phyloP scores from a whole-genome alignment of 1,284 basidiomycete species.

The Neolentinus lepideus region DNA sequence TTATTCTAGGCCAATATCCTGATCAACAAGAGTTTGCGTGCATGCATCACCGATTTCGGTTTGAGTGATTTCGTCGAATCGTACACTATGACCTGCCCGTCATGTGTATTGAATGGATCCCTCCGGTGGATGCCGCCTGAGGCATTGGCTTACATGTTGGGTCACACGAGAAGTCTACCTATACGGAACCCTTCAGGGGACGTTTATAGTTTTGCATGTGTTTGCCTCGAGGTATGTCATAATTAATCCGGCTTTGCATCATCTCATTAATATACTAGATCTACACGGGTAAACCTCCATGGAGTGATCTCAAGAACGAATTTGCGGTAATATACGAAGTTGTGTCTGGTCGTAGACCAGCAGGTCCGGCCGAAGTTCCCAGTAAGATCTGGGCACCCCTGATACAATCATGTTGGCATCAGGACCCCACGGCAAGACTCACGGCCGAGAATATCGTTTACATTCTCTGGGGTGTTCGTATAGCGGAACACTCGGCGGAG shows the following conservation, averaged over 20 bases:
- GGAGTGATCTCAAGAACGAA: neutral
- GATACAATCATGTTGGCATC: neutral
- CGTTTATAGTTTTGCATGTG: neutral
- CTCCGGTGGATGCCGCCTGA: neutral
- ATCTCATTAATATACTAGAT: neutral
- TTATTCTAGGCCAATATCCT: neutral
- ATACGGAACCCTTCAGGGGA: neutral
- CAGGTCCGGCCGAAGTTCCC: neutral
- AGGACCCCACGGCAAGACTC: neutral
- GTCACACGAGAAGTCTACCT: neutral
- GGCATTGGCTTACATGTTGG: neutral
- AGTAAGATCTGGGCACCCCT: neutral
- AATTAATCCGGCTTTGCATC: neutral
- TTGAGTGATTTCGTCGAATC: neutral
- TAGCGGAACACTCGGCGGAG: neutral
- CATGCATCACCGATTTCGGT: neutral
- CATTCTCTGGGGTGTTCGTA: neutral
- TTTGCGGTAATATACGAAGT: neutral
- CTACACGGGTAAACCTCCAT: neutral
- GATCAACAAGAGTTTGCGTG: neutral
- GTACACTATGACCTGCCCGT: neutral
- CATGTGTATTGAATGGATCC: neutral
- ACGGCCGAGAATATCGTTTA: neutral
- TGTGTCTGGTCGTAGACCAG: neutral
- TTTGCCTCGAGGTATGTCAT: neutral